Percentiles rank a stretch among this genome's conserved stretches.
These are phyloP conservation scores for Calcarisporium arbuscula DNA, from an alignment of 2,329 filamentous ascomycete genomes.

Conservation along the genomic window DNA sequence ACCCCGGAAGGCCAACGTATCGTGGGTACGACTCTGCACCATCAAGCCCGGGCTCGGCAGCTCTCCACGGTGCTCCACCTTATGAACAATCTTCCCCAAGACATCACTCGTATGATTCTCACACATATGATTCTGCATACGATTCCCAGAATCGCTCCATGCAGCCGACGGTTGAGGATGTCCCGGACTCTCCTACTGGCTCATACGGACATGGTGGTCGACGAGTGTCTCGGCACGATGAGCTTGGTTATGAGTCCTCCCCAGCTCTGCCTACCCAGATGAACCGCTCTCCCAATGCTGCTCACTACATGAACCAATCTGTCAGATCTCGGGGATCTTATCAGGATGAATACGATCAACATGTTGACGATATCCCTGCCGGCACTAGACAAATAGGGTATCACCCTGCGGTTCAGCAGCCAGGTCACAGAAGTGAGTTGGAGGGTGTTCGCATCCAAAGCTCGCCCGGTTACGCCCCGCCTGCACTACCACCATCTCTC, in stretches of 20 bases:
- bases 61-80: slow-evolving; percentile 19
- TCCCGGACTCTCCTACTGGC: slow-evolving; percentile 43
- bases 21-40: slow-evolving; percentile 44
- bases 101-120: slow-evolving; percentile 49
- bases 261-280: slow-evolving; percentile 39
- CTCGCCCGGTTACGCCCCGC: slow-evolving; percentile 33
- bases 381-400: slow-evolving; percentile 5
- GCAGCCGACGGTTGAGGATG: slow-evolving; percentile 60
- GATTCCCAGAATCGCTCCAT: slow-evolving; percentile 43
- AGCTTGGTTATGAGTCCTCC: slow-evolving; percentile 31
- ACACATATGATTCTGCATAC: too few relatives aligned
- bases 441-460: slow-evolving; percentile 26
- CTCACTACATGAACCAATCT: slow-evolving; percentile 19
- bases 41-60: slow-evolving; percentile 20
- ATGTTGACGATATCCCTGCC: too few relatives aligned
- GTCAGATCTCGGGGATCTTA: slow-evolving; percentile 14
- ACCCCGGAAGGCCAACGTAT: slow-evolving; percentile 49
- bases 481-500: slow-evolving; percentile 48
- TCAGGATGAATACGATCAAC: slow-evolving; percentile 17
- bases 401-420: slow-evolving; percentile 20
- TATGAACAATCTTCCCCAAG: slow-evolving; percentile 34
- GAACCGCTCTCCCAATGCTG: slow-evolving; percentile 22
- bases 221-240: slow-evolving; percentile 24
- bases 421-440: slow-evolving; percentile 27
- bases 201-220: slow-evolving; percentile 19